phyloP scores from a whole-genome alignment of 2,329 filamentous ascomycete genomes.

The Dactylellina parvicollis region DNA sequence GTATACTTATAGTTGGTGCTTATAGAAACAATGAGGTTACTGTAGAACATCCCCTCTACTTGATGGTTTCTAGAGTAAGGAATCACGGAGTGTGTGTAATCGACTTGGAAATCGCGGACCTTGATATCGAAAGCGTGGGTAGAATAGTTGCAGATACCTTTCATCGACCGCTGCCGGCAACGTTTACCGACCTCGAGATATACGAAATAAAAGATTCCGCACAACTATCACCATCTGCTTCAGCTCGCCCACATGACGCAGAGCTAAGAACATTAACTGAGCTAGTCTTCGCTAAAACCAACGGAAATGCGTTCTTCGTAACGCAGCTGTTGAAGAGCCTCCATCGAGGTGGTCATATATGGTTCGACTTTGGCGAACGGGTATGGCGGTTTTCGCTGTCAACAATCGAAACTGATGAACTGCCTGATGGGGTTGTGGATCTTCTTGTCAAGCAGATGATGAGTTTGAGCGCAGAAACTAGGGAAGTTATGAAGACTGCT shows the following conservation, averaged over 20 bases:
- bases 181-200: conserved; percentile 36
- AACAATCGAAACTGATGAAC: conserved; percentile 57
- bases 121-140: conserved; percentile 58
- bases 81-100: conserved; percentile 56
- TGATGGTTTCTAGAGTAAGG: conserved; percentile 55
- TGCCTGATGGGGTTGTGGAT: conserved; percentile 58
- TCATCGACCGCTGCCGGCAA: conserved; percentile 49
- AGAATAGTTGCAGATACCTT: conserved; percentile 58
- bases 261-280: conserved; percentile 58
- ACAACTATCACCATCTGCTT: background rate
- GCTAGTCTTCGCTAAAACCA: conserved; percentile 58
- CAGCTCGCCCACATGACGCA: conserved; percentile 53
- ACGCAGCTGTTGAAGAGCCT: conserved; percentile 58
- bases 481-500: conserved; percentile 57
- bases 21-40: conserved; percentile 58
- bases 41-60: conserved; percentile 56
- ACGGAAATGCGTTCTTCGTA: conserved; percentile 58
- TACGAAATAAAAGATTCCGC: conserved; percentile 15
- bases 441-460: conserved; percentile 58
- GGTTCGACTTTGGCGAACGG: conserved; percentile 57
- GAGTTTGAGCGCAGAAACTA: conserved; percentile 56
- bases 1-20: conserved; percentile 57
- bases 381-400: conserved; percentile 58
- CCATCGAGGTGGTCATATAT: conserved; percentile 57
- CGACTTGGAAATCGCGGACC: conserved; percentile 55